These are phyloP conservation scores for Plasmodium knowlesi DNA, from an alignment of 169 alveolate genomes.

Conservation along the genomic window DNA sequence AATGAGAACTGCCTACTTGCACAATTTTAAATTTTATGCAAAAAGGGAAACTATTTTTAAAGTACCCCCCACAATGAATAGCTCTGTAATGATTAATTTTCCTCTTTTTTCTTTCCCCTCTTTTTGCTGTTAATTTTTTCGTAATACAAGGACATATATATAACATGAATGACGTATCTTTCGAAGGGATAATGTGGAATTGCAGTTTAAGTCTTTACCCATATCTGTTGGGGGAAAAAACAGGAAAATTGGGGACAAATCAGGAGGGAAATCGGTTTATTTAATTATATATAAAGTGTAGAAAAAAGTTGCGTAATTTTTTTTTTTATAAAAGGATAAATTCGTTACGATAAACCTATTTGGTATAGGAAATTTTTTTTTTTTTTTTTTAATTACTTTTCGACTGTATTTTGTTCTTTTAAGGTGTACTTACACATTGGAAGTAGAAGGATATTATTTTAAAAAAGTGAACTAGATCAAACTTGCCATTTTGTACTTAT, in stretches of 20 bases:
- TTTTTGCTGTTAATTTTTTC: background rate
- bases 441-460: background rate
- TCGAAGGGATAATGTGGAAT: background rate
- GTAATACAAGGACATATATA: background rate
- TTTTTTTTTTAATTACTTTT: background rate
- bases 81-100: background rate
- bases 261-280: background rate
- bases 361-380: background rate
- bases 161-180: background rate
- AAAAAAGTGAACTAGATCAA: constrained; percentile 2
- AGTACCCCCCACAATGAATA: background rate
- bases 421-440: constrained; percentile 30
- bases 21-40: background rate
- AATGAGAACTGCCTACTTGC: background rate
- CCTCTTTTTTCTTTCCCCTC: background rate
- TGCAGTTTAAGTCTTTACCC: background rate
- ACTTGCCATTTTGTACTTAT: background rate
- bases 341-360: background rate
- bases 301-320: background rate
- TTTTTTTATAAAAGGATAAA: background rate
- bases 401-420: background rate
- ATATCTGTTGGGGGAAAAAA: background rate
- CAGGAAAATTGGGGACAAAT: background rate
- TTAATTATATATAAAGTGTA: background rate
- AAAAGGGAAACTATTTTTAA: background rate